Base-by-base conservation (phyloP, 75 land plant species). In the Larix kaempferi region DNA sequence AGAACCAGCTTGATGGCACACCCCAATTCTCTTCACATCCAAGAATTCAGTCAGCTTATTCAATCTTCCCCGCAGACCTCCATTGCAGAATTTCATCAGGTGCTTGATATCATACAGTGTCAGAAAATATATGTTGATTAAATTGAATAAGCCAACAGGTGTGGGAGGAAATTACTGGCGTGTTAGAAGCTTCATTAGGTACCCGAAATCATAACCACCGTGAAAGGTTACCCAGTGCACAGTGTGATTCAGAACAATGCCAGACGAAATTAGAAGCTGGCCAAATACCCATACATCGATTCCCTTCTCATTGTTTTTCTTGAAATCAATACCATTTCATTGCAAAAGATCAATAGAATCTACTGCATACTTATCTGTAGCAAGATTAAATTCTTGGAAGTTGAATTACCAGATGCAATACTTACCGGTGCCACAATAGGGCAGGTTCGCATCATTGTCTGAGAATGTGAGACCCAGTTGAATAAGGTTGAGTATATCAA, bases 191-290 rank as follows among this genome's bases (percentile, higher is more conserved):
- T 84, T 84, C 55, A 89, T 0, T 1, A 29, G 1, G 33, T 29
- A 29, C 33, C 33, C 33, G 33, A 29, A 29, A 29, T 29, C 33
- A 71, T 19, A 86, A 73, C 71, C 86, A 89, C 57, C 86, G 75
- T 89, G 91, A 75, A 89, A 89, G 26, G 89, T 89, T 27, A 89
- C 78, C 91, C 91, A 89, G 60, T 86, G 84, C 27, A 89, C 86
- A 11, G 73, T 65, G 41, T 82, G 82, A 22, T 84, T 89, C 55
- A 86, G 57, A 59, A 89, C 86, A 14, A 89, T 58, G 33, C 33
- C 33, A 29, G 1, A 29, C 1, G 33, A 29, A 29, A 29, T 29
- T 29, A 29, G 33, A 29, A 26, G 86, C 91, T 5, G 86, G 84
- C 8, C 88, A 86, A 86, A 89, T 84, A 81, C 16, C 26, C 44